Evolutionary conservation across 768 basidiomycete genomes (phyloP).

Genomic region (Hortiboletus campestris): DNA sequence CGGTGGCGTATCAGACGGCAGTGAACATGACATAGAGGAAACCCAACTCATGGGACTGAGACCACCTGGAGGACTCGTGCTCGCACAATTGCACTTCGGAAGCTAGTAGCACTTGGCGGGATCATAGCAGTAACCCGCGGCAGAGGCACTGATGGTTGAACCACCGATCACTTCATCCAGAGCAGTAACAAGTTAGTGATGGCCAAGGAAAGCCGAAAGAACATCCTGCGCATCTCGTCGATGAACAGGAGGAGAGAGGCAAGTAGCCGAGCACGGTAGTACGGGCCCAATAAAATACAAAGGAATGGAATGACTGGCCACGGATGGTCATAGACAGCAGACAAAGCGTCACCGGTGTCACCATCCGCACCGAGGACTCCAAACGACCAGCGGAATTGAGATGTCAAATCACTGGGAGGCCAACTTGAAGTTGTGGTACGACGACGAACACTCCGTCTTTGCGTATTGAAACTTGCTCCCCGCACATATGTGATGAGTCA

Average conservation of each 20-base stretch:
- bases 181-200: too few species aligned
- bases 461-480: too few species aligned
- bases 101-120: background rate
- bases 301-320: too few species aligned
- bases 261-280: background rate
- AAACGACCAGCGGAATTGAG: background rate
- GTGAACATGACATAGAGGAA: background rate
- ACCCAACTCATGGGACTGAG: background rate
- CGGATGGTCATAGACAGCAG: background rate
- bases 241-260: background rate
- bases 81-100: slow-evolving; percentile 3
- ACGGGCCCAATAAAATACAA: background rate
- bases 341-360: background rate
- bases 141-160: background rate
- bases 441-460: too few species aligned
- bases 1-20: background rate
- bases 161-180: background rate
- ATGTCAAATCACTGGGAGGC: background rate
- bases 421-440: too few species aligned
- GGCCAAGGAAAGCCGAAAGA: background rate
- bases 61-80: background rate
- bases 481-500: too few species aligned
- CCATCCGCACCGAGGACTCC: background rate
- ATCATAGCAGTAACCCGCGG: background rate
- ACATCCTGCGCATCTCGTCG: background rate